These are phyloP conservation scores for Trichoderma guizhouense DNA, from an alignment of 2,329 filamentous ascomycete species.

Conservation along the genomic window DNA sequence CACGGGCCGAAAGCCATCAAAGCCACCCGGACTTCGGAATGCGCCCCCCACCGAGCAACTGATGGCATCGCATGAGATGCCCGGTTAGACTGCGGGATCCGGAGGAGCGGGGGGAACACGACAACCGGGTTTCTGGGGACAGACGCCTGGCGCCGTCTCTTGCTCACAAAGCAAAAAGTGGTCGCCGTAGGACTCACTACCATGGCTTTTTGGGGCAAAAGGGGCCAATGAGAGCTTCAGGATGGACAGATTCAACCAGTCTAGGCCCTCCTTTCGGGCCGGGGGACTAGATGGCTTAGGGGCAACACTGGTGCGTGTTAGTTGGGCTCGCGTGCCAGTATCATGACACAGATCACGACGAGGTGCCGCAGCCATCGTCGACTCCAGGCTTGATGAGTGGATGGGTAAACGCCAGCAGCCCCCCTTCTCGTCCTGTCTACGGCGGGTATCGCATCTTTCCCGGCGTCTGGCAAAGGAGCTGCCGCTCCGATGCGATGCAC, in stretches of 20 bases:
- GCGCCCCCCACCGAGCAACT: background rate
- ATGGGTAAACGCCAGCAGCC: conserved; percentile 9
- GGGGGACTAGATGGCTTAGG: background rate
- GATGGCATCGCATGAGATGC: background rate
- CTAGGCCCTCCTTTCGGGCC: background rate
- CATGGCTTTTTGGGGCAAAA: background rate
- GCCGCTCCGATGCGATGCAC: background rate
- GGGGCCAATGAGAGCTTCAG: background rate
- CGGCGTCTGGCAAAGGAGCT: background rate
- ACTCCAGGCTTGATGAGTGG: background rate
- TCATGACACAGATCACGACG: background rate
- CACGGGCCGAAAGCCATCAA: background rate
- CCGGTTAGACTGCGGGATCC: background rate
- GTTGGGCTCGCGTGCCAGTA: background rate
- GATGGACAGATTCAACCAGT: background rate
- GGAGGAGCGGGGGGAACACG: background rate
- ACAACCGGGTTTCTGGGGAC: conserved; percentile 12
- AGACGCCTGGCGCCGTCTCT: background rate
- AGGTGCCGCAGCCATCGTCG: background rate
- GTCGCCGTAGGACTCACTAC: background rate
- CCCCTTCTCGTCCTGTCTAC: background rate
- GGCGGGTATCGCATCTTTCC: conserved; percentile 14
- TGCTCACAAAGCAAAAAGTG: background rate
- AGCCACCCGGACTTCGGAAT: background rate
- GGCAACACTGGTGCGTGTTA: background rate